Conservation (phyloP, 2,329 filamentous ascomycete genomes). For the Colletotrichum phormii region DNA sequence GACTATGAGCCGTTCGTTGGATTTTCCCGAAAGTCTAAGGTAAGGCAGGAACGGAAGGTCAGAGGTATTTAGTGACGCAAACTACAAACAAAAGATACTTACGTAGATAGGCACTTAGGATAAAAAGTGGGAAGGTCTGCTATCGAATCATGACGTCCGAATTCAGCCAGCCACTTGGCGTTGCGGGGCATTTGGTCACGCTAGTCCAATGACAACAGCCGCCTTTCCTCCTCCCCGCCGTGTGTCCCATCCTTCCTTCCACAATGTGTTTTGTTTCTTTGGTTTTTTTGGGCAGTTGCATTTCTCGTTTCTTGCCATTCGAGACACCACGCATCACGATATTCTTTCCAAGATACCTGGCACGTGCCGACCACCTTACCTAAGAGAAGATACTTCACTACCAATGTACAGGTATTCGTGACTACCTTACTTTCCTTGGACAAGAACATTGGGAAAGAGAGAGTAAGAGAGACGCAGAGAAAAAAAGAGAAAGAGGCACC, state of each 20-base stretch:
- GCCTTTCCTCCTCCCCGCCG: background rate
- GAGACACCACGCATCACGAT: background rate
- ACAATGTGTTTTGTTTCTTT: background rate
- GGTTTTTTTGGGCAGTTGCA: background rate
- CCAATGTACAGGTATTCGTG: no score
- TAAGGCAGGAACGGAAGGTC: background rate
- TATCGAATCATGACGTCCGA: conserved; percentile 32
- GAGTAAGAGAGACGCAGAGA: no score
- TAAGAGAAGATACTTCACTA: no score
- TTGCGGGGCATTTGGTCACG: background rate
- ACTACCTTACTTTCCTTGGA: no score
- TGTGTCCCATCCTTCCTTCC: background rate
- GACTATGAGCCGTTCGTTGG: background rate
- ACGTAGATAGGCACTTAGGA: no score
- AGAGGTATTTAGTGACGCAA: background rate
- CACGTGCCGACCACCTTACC: no score
- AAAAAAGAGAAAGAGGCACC: no score
- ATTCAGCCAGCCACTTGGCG: conserved; percentile 27
- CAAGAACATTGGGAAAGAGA: background rate
- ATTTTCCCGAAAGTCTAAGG: background rate
- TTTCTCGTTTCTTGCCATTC: background rate
- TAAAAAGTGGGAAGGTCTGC: no score
- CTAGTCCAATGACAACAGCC: conserved; percentile 14
- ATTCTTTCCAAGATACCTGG: background rate
- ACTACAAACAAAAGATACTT: background rate